Percentiles rank a stretch among this genome's conserved stretches.
phyloP scores from a whole-genome alignment of 2,329 filamentous ascomycete genomes.

The Myriosclerotinia curreyana region DNA sequence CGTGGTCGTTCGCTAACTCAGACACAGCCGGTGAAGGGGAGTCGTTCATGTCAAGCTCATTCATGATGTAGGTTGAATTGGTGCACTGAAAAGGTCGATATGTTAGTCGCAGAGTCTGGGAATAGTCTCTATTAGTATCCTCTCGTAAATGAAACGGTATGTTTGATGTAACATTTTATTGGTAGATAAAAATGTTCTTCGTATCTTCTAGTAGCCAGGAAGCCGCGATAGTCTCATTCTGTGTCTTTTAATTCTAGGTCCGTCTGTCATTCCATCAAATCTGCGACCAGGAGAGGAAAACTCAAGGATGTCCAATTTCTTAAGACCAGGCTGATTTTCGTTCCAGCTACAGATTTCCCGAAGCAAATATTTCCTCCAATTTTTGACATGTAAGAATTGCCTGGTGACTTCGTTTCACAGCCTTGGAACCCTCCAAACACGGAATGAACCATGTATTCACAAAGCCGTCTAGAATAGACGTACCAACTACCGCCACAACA shows the following conservation, averaged over 20 bases:
- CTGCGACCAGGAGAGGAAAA: not conserved
- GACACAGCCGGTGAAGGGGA: not conserved
- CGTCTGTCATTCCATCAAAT: not conserved
- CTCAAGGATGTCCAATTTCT: not conserved
- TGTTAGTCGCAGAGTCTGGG: not conserved
- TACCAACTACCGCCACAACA: slow-evolving; percentile 28
- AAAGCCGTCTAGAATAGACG: slow-evolving; percentile 28
- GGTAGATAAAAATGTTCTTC: not conserved
- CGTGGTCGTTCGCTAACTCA: not conserved
- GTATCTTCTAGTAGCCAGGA: not conserved
- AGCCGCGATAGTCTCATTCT: not conserved
- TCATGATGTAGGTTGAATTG: not conserved
- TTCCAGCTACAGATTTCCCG: not conserved
- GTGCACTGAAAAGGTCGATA: not conserved
- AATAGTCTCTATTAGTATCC: not conserved
- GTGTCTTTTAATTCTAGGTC: not conserved
- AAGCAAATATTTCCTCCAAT: not conserved
- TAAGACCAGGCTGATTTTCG: not conserved
- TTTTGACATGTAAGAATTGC: not conserved
- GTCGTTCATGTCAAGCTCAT: not conserved
- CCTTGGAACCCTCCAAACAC: not conserved
- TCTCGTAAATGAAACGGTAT: not conserved
- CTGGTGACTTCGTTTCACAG: not conserved
- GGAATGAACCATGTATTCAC: not conserved
- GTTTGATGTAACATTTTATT: not conserved